Base-by-base conservation (phyloP, 352 stramenopile genomes). In the Globisporangium emineosum region DNA sequence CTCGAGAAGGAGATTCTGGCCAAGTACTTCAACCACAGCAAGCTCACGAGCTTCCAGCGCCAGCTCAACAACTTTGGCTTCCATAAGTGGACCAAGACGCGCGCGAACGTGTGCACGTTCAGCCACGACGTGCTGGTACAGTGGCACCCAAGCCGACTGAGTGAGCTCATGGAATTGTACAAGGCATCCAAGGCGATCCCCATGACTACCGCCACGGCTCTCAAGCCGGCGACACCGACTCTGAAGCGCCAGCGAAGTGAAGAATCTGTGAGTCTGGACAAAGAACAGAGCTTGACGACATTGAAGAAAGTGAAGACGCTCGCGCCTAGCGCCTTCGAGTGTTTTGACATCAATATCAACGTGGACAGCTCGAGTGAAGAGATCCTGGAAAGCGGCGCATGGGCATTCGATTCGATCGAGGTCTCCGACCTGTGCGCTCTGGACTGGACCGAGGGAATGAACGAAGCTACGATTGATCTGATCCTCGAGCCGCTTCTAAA, bases 51-150 rank as follows among this genome's bases (percentile, higher is more conserved):
- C 51, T 94, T 98, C 61, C 88, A 96, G 65, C 79, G 93, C 47
- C 91, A 98, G 69, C 77, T 98, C 51, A 97, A 96, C 71, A 97
- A 98, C 69, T 98, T 98, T 79, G 82, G 76, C 32, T 98, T 98
- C 70, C 75, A 72, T 67, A 93, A 93, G 63, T 90, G 81, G 81
- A 90, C 79, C 35, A 92, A 92, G 62, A 88, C 81, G n/a, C n/a
- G n/a, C n/a, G n/a, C n/a, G n/a, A n/a, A n/a, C n/a, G n/a, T n/a
- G n/a, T n/a, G n/a, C n/a, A n/a, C n/a, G n/a, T n/a, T n/a, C n/a
- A n/a, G n/a, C n/a, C n/a, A n/a, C n/a, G n/a, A n/a, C n/a, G n/a
- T n/a, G n/a, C n/a, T n/a, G n/a, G n/a, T n/a, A n/a, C n/a, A n/a
- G n/a, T n/a, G n/a, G n/a, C n/a, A n/a, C n/a, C n/a, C n/a, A n/a